phyloP scores from a whole-genome alignment of 2,329 filamentous ascomycete genomes.

The Pseudocercospora ulei region DNA sequence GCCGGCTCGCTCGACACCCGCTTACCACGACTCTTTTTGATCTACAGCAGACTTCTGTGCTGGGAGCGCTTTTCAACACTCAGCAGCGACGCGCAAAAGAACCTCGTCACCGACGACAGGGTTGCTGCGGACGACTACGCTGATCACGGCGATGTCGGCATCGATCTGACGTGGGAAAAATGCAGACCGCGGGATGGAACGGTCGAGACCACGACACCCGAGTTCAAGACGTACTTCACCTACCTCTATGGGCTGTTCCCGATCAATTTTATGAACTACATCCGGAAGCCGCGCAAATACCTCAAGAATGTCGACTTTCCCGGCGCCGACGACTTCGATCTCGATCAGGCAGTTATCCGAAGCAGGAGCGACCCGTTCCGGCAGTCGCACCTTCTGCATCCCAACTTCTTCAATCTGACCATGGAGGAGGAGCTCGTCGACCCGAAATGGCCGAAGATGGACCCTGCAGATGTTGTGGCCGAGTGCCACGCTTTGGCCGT shows the following conservation, averaged over 20 bases:
- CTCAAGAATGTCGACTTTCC: slow-evolving; percentile 62
- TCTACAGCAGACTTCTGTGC: slow-evolving; percentile 69
- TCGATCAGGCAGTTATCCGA: slow-evolving; percentile 67
- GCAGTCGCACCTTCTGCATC: slow-evolving; percentile 63
- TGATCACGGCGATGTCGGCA: slow-evolving; percentile 32
- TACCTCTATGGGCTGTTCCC: slow-evolving; percentile 75
- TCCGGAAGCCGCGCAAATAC: slow-evolving; percentile 70
- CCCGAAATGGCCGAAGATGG: slow-evolving; percentile 68
- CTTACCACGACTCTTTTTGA: slow-evolving; percentile 65
- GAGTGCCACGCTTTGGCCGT: slow-evolving; percentile 64
- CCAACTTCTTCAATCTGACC: slow-evolving; percentile 74
- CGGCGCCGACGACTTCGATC: slow-evolving; percentile 62
- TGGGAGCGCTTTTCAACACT: slow-evolving; percentile 53
- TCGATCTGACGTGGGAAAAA: slow-evolving; percentile 53
- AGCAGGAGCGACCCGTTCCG: slow-evolving; percentile 66
- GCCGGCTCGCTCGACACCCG: slow-evolving; percentile 59
- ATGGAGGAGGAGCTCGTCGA: slow-evolving; percentile 71
- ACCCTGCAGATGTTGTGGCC: slow-evolving; percentile 68
- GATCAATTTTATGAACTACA: slow-evolving; percentile 77
- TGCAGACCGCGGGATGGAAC: slow-evolving; percentile 52
- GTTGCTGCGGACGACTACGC: slow-evolving; percentile 35
- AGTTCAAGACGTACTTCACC: slow-evolving; percentile 66
- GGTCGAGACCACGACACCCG: slow-evolving; percentile 54
- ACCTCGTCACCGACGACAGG: slow-evolving; percentile 33
- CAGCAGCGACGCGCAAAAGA: slow-evolving; percentile 31